A percentile compares a stretch with the other conserved stretches of the same genome.
Conservation (phyloP, 306 rosid genomes). For the Ammopiptanthus mongolicus region DNA sequence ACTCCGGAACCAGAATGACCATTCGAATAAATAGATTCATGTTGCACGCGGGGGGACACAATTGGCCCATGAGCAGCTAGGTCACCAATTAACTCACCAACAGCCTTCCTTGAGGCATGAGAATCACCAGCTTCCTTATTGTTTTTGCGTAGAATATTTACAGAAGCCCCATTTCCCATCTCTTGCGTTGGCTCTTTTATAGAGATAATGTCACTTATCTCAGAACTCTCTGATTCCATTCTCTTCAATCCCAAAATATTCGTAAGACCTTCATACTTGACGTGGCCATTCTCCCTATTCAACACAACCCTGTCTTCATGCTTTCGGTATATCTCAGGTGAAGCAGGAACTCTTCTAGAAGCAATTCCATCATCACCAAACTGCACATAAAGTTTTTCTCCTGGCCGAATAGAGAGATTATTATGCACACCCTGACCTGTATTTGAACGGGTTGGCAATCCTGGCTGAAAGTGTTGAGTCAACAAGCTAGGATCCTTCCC, state of each 20-base stretch:
- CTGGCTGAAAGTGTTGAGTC: slow-evolving; percentile 32
- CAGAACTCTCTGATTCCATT: slow-evolving; percentile 55
- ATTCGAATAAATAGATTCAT: slow-evolving; percentile 44
- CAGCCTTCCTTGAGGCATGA: slow-evolving; percentile 33
- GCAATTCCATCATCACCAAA: slow-evolving; percentile 40
- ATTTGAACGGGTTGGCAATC: slow-evolving; percentile 25
- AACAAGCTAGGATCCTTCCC: slow-evolving; percentile 34
- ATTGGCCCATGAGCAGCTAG: slow-evolving; percentile 12
- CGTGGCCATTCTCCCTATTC: slow-evolving; percentile 34
- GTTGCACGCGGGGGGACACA: slow-evolving; percentile 23
- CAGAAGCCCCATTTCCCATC: slow-evolving; percentile 35
- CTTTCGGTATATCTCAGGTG: slow-evolving; percentile 17
- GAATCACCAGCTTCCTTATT: slow-evolving; percentile 33
- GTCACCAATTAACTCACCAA: slow-evolving; percentile 40
- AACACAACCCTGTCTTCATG: slow-evolving; percentile 27
- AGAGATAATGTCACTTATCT: slow-evolving; percentile 30
- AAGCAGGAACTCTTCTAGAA: slow-evolving; percentile 30
- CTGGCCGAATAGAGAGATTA: slow-evolving; percentile 25
- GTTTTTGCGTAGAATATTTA: slow-evolving; percentile 25
- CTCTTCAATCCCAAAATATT: slow-evolving; percentile 57
- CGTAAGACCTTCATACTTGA: slow-evolving; percentile 47
- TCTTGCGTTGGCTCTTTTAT: slow-evolving; percentile 38
- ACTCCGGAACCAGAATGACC: slow-evolving; percentile 35
- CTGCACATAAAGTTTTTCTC: slow-evolving; percentile 35
- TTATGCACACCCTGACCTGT: slow-evolving; percentile 30